These are phyloP conservation scores for Jacaranda copaia DNA, from an alignment of 257 asterid species.

Conservation along the genomic window DNA sequence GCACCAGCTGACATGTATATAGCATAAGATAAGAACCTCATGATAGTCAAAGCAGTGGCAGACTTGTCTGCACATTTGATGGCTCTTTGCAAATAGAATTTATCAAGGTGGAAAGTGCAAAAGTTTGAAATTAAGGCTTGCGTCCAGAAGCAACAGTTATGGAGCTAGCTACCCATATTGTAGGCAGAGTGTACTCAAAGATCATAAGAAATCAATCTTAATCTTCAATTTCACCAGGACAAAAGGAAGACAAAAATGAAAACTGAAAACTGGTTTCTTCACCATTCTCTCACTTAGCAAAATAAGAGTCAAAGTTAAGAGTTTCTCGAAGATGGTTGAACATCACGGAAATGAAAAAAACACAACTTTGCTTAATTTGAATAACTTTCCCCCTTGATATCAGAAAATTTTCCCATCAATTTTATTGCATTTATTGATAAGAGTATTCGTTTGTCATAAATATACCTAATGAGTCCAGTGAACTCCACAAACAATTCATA, in stretches of 20 bases:
- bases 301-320: neutral
- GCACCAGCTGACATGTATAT: conserved; percentile 70
- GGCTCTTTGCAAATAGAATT: neutral
- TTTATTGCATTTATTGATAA: neutral
- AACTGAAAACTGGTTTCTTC: neutral
- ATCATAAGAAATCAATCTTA: neutral
- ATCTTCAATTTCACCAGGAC: neutral
- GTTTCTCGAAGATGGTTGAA: neutral
- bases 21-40: conserved; percentile 25
- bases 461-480: conserved; percentile 87
- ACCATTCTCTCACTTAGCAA: neutral
- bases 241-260: neutral
- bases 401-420: neutral
- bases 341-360: conserved; percentile 11
- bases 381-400: neutral
- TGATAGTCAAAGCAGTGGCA: neutral
- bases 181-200: neutral
- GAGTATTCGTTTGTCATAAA: conserved; percentile 3
- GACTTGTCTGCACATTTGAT: neutral
- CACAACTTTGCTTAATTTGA: neutral
- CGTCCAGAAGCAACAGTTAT: neutral
- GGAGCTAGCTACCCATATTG: neutral
- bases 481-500: conserved; percentile 87
- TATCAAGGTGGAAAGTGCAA: neutral
- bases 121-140: neutral